Base-by-base conservation (phyloP, 1,284 basidiomycete genomes). In the Ceratobasidium sp. region DNA sequence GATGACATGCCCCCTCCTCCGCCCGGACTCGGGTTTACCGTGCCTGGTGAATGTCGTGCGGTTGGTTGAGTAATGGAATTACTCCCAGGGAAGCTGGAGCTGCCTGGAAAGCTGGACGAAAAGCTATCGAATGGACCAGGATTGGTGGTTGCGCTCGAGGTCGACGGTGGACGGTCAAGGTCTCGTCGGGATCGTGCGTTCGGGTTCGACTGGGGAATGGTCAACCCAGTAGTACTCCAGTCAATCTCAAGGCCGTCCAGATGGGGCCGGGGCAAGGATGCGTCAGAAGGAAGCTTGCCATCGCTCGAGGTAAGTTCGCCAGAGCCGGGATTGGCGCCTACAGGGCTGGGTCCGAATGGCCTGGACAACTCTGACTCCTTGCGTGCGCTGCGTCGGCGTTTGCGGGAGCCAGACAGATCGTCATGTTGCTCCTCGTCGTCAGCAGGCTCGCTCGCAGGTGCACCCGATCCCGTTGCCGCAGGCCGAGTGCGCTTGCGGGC, bases 401-500 rank as follows among this genome's bases (percentile, higher is more conserved):
- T 54, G 32, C 57, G 55, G 10, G 70, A 38, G 4, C 35, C 35
- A 10, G 58, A 31, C 4, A 56, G 35, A n/a, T 55, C 70, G 82
- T 55, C 38, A 53, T 60, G 54, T n/a, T n/a, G n/a, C 47, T 71
- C 64, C 47, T 71, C 40, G 40, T 68, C 47, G 45, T 42, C 54
- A 32, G 45, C 68, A 68, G 73, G 62, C 64, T 64, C 71, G 71
- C 67, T 50, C 64, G 53, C 50, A 38, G 45, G 29, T 45, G 49
- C 53, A 72, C 71, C 42, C 69, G 74, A 54, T 65, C 58, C n/a
- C 35, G 22, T 22, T 65, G 70, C 52, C 72, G 69, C 55, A 70
- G 73, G 29, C 68, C 67, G 17, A 70, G 68, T 49, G 72, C 90
- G 85, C 34, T 85, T 79, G 50, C 80, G 75, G 3, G 77, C 74